Percentiles rank a stretch among this genome's conserved stretches.
These are phyloP conservation scores for Ambrosiella cleistominuta DNA, from an alignment of 2,329 filamentous ascomycete genomes.

Conservation along the genomic window DNA sequence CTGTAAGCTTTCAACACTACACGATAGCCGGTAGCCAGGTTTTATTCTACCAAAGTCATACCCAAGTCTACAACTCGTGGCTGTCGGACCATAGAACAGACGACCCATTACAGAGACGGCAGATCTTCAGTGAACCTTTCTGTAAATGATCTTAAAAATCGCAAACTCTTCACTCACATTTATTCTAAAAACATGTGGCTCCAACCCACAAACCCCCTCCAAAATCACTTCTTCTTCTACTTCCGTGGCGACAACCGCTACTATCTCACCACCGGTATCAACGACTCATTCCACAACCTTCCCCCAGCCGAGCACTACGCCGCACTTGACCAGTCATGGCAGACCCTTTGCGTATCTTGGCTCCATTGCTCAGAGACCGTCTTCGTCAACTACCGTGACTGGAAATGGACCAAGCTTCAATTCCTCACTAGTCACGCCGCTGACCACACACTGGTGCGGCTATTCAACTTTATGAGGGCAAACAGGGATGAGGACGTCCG, in stretches of 20 bases:
- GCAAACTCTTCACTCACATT: not conserved
- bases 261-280: slow-evolving; percentile 10
- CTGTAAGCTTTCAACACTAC: too few species aligned
- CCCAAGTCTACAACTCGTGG: too few species aligned
- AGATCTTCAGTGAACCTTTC: not conserved
- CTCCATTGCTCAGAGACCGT: slow-evolving; percentile 1
- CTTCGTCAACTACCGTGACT: slow-evolving; percentile 7
- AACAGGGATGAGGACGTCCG: slow-evolving; percentile 10
- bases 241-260: slow-evolving; percentile 10
- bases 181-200: not conserved
- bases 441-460: not conserved
- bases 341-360: slow-evolving; percentile 7
- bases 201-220: not conserved
- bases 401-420: slow-evolving; percentile 7
- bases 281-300: slow-evolving; percentile 8
- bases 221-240: slow-evolving; percentile 11
- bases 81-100: too few species aligned
- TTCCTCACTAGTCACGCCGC: slow-evolving; percentile 5
- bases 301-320: slow-evolving; percentile 1
- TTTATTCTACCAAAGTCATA: too few species aligned
- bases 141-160: not conserved
- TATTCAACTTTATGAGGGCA: slow-evolving; percentile 4
- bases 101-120: too few species aligned
- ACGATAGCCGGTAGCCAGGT: too few species aligned
- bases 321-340: slow-evolving; percentile 3